phyloP scores from a whole-genome alignment of 768 basidiomycete genomes.

The Naganishia friedmannii region DNA sequence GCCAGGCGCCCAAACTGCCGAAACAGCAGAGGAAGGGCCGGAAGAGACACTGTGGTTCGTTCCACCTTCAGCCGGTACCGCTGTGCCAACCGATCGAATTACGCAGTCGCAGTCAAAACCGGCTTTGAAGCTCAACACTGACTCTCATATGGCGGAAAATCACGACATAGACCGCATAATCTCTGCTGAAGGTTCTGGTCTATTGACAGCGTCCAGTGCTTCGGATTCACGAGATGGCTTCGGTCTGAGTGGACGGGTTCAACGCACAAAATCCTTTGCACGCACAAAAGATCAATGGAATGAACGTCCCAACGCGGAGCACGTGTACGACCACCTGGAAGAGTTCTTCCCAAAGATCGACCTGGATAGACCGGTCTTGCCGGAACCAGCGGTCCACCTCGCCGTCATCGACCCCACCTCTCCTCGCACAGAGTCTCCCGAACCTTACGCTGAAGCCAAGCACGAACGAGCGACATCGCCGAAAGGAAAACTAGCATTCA shows the following conservation, averaged over 20 bases:
- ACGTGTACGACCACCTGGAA: slow-evolving; percentile 86
- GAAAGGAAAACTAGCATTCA: slow-evolving; percentile 34
- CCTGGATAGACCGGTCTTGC: slow-evolving; percentile 87
- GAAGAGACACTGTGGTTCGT: slow-evolving; percentile 49
- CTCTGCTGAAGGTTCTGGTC: slow-evolving; percentile 21
- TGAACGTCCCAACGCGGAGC: slow-evolving; percentile 83
- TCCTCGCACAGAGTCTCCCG: slow-evolving; percentile 17
- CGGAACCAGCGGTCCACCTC: not conserved
- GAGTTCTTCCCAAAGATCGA: slow-evolving; percentile 95
- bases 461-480: not conserved
- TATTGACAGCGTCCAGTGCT: slow-evolving; percentile 42
- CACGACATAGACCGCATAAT: not conserved
- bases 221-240: slow-evolving; percentile 29
- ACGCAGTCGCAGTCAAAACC: slow-evolving; percentile 13
- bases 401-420: not conserved
- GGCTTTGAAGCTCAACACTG: slow-evolving; percentile 24
- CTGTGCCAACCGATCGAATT: not conserved
- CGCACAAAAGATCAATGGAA: slow-evolving; percentile 73
- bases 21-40: slow-evolving; percentile 37
- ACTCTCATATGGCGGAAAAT: not conserved
- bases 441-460: not conserved
- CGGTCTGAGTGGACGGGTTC: slow-evolving; percentile 30
- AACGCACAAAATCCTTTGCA: slow-evolving; percentile 62
- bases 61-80: slow-evolving; percentile 29
- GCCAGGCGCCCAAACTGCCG: slow-evolving; percentile 1